Conservation (phyloP, 768 basidiomycete genomes). For the Lactifluus piperatus region DNA sequence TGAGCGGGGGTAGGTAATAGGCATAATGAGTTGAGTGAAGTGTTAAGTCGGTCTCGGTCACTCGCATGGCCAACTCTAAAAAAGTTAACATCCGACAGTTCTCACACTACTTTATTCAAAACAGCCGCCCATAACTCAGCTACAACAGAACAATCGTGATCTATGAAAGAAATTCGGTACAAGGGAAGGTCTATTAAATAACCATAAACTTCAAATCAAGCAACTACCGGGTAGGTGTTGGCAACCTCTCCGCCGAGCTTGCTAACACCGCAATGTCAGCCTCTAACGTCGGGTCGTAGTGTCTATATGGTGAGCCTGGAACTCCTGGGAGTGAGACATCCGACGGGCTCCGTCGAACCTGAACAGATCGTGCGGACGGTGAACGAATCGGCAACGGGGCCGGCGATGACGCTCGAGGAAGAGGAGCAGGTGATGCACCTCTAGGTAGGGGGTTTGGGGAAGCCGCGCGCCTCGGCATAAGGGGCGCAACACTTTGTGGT, state of each 20-base stretch:
- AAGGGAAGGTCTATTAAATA: neutral
- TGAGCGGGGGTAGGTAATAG: constrained; percentile 16
- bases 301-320: constrained; percentile 15
- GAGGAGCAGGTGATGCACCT: constrained; percentile 10
- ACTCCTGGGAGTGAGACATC: constrained; percentile 16
- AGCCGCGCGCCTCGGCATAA: neutral
- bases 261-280: constrained; percentile 17
- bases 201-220: neutral
- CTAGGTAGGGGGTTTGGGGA: constrained; percentile 13
- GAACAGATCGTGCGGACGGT: constrained; percentile 8
- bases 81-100: neutral
- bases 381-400: constrained; percentile 13
- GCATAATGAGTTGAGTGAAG: constrained; percentile 18
- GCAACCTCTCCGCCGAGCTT: constrained; percentile 5
- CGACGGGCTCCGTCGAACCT: neutral
- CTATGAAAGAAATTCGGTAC: neutral
- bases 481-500: neutral
- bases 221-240: neutral
- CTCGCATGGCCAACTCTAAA: too few relatives aligned
- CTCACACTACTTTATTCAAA: neutral
- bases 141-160: neutral
- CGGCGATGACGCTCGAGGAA: constrained; percentile 10
- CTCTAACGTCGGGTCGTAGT: constrained; percentile 13
- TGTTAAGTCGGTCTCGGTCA: neutral
- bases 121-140: too few relatives aligned